These are phyloP conservation scores for Acanthamoeba sp. DNA, from an alignment of 208 protist genomes.

Conservation along the genomic window DNA sequence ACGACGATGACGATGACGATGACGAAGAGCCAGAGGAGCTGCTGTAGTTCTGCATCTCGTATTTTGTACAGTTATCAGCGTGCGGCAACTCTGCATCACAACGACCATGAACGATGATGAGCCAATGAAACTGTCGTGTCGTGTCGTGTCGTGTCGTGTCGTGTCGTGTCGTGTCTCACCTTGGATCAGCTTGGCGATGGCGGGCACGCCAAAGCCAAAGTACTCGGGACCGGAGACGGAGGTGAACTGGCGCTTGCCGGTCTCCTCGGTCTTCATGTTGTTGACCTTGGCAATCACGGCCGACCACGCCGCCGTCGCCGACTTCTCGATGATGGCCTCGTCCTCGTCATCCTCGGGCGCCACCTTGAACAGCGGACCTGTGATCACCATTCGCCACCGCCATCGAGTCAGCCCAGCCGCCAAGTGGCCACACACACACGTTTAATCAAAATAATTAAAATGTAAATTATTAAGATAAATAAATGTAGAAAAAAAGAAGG, in stretches of 20 bases:
- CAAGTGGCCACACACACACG: too few relatives aligned
- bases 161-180: neutral
- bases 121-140: neutral
- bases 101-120: neutral
- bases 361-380: conserved; percentile 72
- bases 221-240: conserved; percentile 74
- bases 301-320: conserved; percentile 71
- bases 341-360: conserved; percentile 57
- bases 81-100: conserved; percentile 44
- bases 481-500: too few relatives aligned
- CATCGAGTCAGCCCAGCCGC: too few relatives aligned
- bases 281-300: conserved; percentile 65
- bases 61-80: conserved; percentile 70
- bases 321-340: conserved; percentile 54
- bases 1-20: neutral
- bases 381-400: too few relatives aligned
- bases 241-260: conserved; percentile 68
- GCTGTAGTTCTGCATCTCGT: conserved; percentile 65
- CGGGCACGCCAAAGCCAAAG: conserved; percentile 60
- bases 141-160: neutral
- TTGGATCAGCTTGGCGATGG: conserved; percentile 74
- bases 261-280: conserved; percentile 69
- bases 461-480: too few relatives aligned
- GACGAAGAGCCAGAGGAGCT: conserved; percentile 12
- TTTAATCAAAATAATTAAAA: neutral